These are phyloP conservation scores for Sambucus nigra DNA, from an alignment of 129 eudicot genomes.

Conservation along the genomic window DNA sequence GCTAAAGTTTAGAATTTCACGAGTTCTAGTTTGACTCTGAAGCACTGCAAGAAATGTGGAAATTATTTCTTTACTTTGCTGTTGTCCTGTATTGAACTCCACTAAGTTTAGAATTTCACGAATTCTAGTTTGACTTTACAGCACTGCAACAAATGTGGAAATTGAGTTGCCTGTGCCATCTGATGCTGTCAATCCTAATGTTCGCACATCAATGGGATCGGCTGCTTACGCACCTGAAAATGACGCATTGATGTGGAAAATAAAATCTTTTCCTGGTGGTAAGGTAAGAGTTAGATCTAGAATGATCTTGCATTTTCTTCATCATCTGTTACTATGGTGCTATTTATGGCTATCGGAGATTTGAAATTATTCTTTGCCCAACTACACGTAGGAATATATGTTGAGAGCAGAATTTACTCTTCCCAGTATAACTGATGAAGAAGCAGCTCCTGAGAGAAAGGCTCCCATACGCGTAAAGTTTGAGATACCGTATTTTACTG, in stretches of 20 bases:
- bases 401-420: conserved; percentile 85
- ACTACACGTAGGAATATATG: conserved; percentile 73
- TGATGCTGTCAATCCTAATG: conserved; percentile 88
- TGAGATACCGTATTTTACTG: conserved; percentile 89
- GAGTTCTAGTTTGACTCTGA: too few relatives aligned
- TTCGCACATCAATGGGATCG: conserved; percentile 94
- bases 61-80: conserved; percentile 6
- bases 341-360: background rate
- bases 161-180: conserved; percentile 85
- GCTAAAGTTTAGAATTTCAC: conserved; percentile 1
- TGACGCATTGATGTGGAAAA: conserved; percentile 86
- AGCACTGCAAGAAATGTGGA: too few relatives aligned
- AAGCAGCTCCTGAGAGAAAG: conserved; percentile 69
- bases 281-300: conserved; percentile 36
- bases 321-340: background rate
- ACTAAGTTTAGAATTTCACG: background rate
- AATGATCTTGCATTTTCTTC: background rate
- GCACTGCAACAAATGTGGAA: conserved; percentile 96
- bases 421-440: conserved; percentile 75
- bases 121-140: conserved; percentile 24
- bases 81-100: too few relatives aligned
- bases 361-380: background rate
- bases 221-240: conserved; percentile 95
- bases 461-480: conserved; percentile 91
- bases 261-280: conserved; percentile 96